Evolutionary conservation across 805 yeast genomes (phyloP), one percentile per base, ranked within the genome.

Genomic region (Saccharomycopsis olivae): DNA sequence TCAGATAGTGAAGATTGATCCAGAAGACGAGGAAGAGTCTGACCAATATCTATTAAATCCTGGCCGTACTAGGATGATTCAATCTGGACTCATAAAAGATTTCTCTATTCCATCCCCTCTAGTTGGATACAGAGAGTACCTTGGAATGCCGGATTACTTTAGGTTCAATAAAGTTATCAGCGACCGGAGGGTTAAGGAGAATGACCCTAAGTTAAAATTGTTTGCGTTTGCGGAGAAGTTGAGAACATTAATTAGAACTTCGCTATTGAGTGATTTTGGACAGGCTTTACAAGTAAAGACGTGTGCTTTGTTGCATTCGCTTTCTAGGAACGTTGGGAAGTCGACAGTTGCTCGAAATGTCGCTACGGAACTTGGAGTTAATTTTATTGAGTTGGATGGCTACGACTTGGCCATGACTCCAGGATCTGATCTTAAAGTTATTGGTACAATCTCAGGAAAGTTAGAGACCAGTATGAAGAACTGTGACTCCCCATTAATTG

Each of bases 241-340:
- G 16, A 51, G 62, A 8, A 73, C 73, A 38, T 65, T 82, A 17
- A 52, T 87, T 2, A 55, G 58, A 14, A 75, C 94, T 0, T 64
- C 75, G 2, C 57, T 68, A 29, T 47, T 50, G 40, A 48, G 23
- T 25, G 56, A 46, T 36, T 50, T 50, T n/a, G 47, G 6, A 2
- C 45, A 46, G 15, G 61, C 55, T 14, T 53, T 63, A 1, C 57
- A 64, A 2, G 51, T 84, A 25, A 69, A 67, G 35, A 78, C 94
- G 0, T 68, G 85, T 0, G 60, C 87, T 0, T 54, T 87, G 19
- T 54, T 92, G 17, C 72, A 69, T 37, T 84, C 96, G 3, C 61
- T 75, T 50, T 70, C 76, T 23, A 64, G 94, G 39, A 86, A 82
- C 6, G 74, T 83, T 5, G 98, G 98, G 0, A 89, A 89, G 52